Base-by-base conservation (phyloP, 768 basidiomycete species). In the Mycena leptocephala region DNA sequence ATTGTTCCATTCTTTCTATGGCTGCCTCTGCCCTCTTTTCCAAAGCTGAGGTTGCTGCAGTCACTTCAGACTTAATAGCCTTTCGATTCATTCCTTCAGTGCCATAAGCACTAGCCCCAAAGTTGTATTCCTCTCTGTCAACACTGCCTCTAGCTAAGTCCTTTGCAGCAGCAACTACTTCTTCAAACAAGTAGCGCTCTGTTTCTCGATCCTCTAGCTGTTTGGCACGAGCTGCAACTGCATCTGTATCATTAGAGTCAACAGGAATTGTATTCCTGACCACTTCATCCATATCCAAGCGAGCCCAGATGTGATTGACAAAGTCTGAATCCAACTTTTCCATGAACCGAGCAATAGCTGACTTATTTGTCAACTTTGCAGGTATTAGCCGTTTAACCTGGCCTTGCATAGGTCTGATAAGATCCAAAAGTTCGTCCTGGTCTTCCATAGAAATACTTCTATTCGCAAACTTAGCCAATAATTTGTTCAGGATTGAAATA, bases 131-230 rank as follows among this genome's bases (percentile, higher is more conserved):
- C 32, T 59, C 56, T 59, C 56, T 59, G 56, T 59, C 56, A 33
- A 35, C 32, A 22, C 56, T 59, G 56, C 32, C 16, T 35, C 32
- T 32, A 20, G 56, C 56, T 16, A 59, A 33, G 18, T 43, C 62
- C 62, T 32, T 63, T 63, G 62, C 41, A 63, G 24, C 37, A 63
- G 62, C 37, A 63, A 43, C 39, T 14, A 63, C 62, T 63, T 39
- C 62, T 30, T 63, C 37, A n/a, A n/a, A n/a, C n/a, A n/a, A n/a
- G n/a, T n/a, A n/a, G n/a, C n/a, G n/a, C n/a, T n/a, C n/a, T n/a
- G n/a, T n/a, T n/a, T n/a, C n/a, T n/a, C n/a, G n/a, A n/a, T n/a
- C n/a, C n/a, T n/a, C n/a, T n/a, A n/a, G n/a, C n/a, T n/a, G n/a
- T n/a, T n/a, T n/a, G n/a, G n/a, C n/a, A n/a, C n/a, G n/a, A n/a